Conservation (phyloP, 805 yeast species). For the Ogataea paraovalis region DNA sequence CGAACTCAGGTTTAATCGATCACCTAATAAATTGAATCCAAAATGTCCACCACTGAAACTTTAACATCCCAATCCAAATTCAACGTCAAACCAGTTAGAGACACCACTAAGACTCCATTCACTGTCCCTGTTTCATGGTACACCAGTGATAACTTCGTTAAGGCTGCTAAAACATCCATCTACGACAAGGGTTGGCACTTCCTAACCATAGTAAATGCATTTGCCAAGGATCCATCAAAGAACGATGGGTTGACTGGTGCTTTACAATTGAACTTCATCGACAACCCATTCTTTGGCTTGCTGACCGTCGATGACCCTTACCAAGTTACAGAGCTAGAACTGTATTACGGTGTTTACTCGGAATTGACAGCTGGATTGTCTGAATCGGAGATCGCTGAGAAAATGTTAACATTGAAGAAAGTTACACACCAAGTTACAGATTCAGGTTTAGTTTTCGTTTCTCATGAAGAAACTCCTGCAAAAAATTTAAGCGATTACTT, state of each 20-base stretch:
- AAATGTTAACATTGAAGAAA: constrained; percentile 12
- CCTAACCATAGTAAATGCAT: constrained; percentile 18
- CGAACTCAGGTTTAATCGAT: no score
- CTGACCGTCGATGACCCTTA: constrained; percentile 23
- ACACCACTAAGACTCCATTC: constrained; percentile 2
- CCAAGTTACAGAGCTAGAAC: constrained; percentile 10
- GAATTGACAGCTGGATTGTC: constrained; percentile 14
- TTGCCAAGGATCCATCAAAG: constrained; percentile 11
- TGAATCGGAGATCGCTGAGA: constrained; percentile 4
- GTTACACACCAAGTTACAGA: constrained; percentile 23
- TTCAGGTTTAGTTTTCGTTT: constrained; percentile 25
- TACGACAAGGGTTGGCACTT: constrained; percentile 31
- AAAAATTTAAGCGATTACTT: constrained; percentile 17
- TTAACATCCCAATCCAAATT: not conserved
- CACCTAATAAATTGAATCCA: no score
- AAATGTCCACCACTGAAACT: not conserved
- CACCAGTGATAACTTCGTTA: constrained; percentile 24
- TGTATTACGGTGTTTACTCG: constrained; percentile 25
- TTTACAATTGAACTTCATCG: constrained; percentile 23
- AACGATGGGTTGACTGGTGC: constrained; percentile 18
- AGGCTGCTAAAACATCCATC: constrained; percentile 18
- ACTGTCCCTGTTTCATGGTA: constrained; percentile 27
- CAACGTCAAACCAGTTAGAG: not conserved
- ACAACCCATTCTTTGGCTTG: constrained; percentile 27
- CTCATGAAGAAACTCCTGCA: constrained; percentile 21